Evolutionary conservation across 2,329 filamentous ascomycete species (phyloP).

Genomic region (Hawksworthiomyces lignivorus): DNA sequence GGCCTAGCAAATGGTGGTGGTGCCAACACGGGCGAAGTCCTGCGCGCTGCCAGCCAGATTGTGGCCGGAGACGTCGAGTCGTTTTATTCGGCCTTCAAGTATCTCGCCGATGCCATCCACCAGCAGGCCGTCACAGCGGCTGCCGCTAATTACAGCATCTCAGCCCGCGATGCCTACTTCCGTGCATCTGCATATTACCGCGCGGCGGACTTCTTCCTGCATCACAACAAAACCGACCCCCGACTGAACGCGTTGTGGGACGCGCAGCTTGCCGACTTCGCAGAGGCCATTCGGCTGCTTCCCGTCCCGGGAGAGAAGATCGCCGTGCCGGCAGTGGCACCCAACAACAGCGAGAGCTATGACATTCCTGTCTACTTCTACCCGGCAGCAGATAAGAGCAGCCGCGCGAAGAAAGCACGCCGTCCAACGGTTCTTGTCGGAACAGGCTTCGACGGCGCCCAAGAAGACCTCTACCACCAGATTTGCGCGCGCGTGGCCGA

Average conservation of each 20-base stretch:
- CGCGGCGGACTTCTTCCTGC: slow-evolving; percentile 33
- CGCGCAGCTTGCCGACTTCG: slow-evolving; percentile 27
- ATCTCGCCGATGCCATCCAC: slow-evolving; percentile 16
- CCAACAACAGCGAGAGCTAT: slow-evolving; percentile 18
- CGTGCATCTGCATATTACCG: slow-evolving; percentile 34
- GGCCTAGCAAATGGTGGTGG: slow-evolving; percentile 18
- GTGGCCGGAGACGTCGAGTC: slow-evolving; percentile 18
- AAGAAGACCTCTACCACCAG: slow-evolving; percentile 29
- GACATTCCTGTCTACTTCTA: too few species aligned
- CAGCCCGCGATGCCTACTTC: slow-evolving; percentile 26
- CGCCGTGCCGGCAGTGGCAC: slow-evolving; percentile 17
- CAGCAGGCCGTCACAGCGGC: not conserved
- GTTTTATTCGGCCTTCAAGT: slow-evolving; percentile 18
- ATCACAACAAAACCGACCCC: slow-evolving; percentile 32
- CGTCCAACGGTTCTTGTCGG: slow-evolving; percentile 28
- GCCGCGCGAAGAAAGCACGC: too few species aligned
- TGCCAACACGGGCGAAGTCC: slow-evolving; percentile 26
- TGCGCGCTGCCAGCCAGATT: slow-evolving; percentile 22
- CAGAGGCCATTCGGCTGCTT: slow-evolving; percentile 29
- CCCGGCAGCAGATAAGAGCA: not conserved
- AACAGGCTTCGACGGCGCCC: slow-evolving; percentile 28
- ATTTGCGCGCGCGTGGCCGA: slow-evolving; percentile 22
- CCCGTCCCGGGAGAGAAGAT: slow-evolving; percentile 28
- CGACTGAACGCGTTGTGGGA: slow-evolving; percentile 31
- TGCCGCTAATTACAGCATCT: slow-evolving; percentile 13